Evolutionary conservation across 768 basidiomycete genomes (phyloP), one percentile per base, ranked within the genome.

Genomic region (Sutorius australiensis): DNA sequence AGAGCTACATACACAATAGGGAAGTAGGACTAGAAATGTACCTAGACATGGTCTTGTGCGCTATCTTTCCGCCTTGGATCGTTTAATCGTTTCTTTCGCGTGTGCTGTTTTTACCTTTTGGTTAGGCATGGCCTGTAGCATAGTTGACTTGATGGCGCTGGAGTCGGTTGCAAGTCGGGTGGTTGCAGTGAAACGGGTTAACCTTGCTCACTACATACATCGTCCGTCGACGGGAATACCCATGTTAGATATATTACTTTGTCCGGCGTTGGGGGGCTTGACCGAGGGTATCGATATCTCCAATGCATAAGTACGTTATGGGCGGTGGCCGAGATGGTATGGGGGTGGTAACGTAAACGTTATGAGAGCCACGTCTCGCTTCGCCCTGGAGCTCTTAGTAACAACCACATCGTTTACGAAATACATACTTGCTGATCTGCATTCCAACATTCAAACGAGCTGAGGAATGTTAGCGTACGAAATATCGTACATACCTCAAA

Each of bases 81-180:
- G 9, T 53, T 53, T 63, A 33, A 10, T n/a, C 36, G 0, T 24
- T 46, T 36, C 5, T 12, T 37, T 31, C 47, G 24, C 24, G 24
- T 24, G 24, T 24, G 24, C 24, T 4, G 24, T 24, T 24, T 24
- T 24, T 24, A 24, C 48, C 45, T 50, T 51, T 54, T 56, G 36
- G 57, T 39, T 50, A 13, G 24, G 3, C 13, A 44, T 49, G 37
- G 41, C 45, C 14, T 65, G 60, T 65, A 63, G 33, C 52, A 55
- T 61, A 60, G 36, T 17, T 54, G 59, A 42, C 63, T 59, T 4
- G 24, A 4, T 4, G 47, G 63, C 51, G 14, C 58, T 45, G 56
- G 56, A 50, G 53, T 57, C 36, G 32, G 61, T 37, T 38, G n/a
- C 38, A 10, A 19, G n/a, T 37, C 10, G 10, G 13, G 9, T 16